Evolutionary conservation across 2,329 filamentous ascomycete species (phyloP).

Genomic region (Ophiostoma sp.): DNA sequence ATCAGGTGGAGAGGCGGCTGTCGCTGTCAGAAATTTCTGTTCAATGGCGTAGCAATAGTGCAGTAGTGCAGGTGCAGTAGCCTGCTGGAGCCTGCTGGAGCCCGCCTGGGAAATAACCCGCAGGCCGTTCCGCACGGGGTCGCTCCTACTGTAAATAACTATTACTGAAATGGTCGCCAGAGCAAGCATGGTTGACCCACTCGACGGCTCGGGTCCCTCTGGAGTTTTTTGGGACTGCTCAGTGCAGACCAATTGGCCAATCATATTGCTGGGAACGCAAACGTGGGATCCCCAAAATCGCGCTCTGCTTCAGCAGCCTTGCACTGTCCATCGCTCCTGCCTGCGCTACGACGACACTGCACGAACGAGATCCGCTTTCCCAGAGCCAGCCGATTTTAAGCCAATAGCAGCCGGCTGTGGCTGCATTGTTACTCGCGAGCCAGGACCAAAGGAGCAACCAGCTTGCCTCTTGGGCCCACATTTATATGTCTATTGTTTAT

Average conservation of each 20-base stretch:
- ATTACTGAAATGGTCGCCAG: neutral
- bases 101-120: neutral
- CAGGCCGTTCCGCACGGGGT: neutral
- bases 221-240: neutral
- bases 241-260: constrained; percentile 17
- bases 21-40: constrained; percentile 8
- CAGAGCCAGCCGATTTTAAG: neutral
- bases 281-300: constrained; percentile 21
- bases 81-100: neutral
- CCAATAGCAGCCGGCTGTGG: neutral
- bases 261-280: constrained; percentile 4
- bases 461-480: constrained; percentile 2
- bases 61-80: neutral
- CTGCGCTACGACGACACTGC: neutral
- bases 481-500: neutral
- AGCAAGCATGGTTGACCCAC: neutral
- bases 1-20: constrained; percentile 10
- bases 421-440: neutral
- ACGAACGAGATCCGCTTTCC: neutral
- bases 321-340: neutral
- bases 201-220: neutral
- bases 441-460: constrained; percentile 7
- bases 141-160: no score
- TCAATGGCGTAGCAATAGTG: constrained; percentile 8
- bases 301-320: constrained; percentile 19